These are phyloP conservation scores for Rubia yunnanensis DNA, from an alignment of 257 asterid genomes.

Conservation along the genomic window DNA sequence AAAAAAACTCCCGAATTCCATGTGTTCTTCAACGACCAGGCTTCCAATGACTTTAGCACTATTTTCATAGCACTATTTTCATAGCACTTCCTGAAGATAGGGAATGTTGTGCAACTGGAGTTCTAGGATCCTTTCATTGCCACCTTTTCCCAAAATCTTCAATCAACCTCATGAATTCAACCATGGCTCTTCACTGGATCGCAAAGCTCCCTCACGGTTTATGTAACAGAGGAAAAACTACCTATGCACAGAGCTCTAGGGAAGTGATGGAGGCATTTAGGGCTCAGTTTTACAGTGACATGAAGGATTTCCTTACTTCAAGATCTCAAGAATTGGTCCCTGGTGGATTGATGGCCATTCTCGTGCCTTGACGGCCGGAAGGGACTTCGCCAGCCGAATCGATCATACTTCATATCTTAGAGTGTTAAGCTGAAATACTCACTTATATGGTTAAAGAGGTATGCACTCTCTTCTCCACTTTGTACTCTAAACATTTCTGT, in stretches of 20 bases:
- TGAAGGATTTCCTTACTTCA: neutral
- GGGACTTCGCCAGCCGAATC: neutral
- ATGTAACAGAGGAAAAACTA: conserved; percentile 8
- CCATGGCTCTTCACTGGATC: neutral
- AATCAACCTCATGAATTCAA: neutral
- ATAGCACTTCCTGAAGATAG: neutral
- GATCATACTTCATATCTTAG: neutral
- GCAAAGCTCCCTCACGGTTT: neutral
- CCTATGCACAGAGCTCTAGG: neutral
- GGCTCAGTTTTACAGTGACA: neutral
- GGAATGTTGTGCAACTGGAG: neutral
- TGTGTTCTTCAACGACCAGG: neutral
- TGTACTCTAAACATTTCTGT: too few relatives aligned
- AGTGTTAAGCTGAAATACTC: conserved; percentile 5
- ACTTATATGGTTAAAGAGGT: conserved; percentile 4
- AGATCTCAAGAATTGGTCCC: conserved; percentile 4
- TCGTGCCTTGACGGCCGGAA: conserved; percentile 2
- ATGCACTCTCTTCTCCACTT: too few relatives aligned
- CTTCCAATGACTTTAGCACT: neutral
- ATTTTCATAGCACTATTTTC: too few relatives aligned
- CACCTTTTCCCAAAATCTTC: neutral
- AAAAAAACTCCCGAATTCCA: neutral
- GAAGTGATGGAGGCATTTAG: conserved; percentile 1
- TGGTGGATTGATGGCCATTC: conserved; percentile 1
- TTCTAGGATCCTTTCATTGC: neutral